phyloP scores from a whole-genome alignment of 2,329 filamentous ascomycete species.

The Raffaelea albimanens region DNA sequence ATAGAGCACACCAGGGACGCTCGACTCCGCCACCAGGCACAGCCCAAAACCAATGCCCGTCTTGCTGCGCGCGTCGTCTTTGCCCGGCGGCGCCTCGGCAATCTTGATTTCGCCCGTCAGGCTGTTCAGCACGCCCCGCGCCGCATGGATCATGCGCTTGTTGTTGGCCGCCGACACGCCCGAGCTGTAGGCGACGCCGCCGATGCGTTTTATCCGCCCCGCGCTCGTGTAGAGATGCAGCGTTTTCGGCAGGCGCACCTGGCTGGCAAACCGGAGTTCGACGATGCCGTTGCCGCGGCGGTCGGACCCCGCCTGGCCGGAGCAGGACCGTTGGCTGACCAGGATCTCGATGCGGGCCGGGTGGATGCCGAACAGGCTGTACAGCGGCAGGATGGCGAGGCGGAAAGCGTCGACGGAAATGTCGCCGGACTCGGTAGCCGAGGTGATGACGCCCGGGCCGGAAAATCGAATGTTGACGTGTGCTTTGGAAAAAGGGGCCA shows the following conservation, averaged over 20 bases:
- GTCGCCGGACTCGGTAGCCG: slow-evolving; percentile 73
- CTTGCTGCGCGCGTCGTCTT: slow-evolving; percentile 50
- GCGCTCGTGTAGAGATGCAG: slow-evolving; percentile 75
- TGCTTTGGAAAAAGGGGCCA: slow-evolving; percentile 88
- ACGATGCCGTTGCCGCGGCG: slow-evolving; percentile 81
- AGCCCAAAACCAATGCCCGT: slow-evolving; percentile 88
- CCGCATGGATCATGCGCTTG: slow-evolving; percentile 85
- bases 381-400: slow-evolving; percentile 83
- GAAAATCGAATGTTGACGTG: slow-evolving; percentile 85
- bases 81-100: slow-evolving; percentile 43
- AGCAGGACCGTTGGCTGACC: slow-evolving; percentile 70
- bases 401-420: slow-evolving; percentile 88
- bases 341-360: slow-evolving; percentile 74
- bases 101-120: slow-evolving; percentile 86
- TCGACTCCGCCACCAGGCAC: slow-evolving; percentile 87
- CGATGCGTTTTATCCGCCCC: slow-evolving; percentile 76
- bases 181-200: slow-evolving; percentile 87
- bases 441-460: slow-evolving; percentile 87
- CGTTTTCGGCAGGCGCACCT: slow-evolving; percentile 88
- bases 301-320: slow-evolving; percentile 60
- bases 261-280: slow-evolving; percentile 87
- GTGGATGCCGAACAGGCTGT: slow-evolving; percentile 78
- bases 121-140: slow-evolving; percentile 76
- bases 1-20: slow-evolving; percentile 68
- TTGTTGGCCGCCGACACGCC: slow-evolving; percentile 92